A percentile compares a stretch with the other conserved stretches of the same genome.
Conservation (phyloP, 1,284 basidiomycete species). For the Moesziomyces antarcticus region DNA sequence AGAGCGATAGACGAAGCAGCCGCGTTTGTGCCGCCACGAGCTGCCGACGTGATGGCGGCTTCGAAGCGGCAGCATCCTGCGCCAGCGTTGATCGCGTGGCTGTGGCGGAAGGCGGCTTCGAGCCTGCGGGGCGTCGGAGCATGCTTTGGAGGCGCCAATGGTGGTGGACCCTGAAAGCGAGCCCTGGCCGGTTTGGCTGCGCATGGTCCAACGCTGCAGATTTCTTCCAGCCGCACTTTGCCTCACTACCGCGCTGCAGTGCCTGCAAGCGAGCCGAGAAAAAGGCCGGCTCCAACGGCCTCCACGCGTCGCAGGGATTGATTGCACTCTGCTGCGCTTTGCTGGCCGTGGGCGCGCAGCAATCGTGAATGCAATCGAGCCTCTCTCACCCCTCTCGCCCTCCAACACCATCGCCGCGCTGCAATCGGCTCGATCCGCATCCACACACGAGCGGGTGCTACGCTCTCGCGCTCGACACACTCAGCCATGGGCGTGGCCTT, state of each 20-base stretch:
- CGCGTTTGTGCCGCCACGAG: slow-evolving; percentile 6
- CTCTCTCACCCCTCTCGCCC: not conserved
- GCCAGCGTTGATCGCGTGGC: too few relatives aligned
- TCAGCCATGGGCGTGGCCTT: slow-evolving; percentile 63
- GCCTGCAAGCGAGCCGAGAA: too few relatives aligned
- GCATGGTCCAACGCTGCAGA: not conserved
- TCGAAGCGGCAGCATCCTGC: not conserved
- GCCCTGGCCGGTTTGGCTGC: too few relatives aligned
- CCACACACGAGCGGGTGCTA: not conserved
- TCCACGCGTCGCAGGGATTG: not conserved
- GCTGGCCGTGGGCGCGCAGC: too few relatives aligned
- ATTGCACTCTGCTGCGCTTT: too few relatives aligned
- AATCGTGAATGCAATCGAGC: too few relatives aligned
- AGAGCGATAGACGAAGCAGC: slow-evolving; percentile 23
- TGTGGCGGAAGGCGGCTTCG: not conserved
- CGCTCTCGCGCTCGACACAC: not conserved
- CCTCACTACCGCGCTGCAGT: too few relatives aligned
- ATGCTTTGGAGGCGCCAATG: not conserved
- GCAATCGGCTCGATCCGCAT: not conserved
- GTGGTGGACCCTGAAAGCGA: not conserved
- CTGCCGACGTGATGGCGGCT: not conserved
- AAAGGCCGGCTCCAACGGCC: too few relatives aligned
- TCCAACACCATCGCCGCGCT: not conserved
- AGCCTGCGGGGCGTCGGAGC: not conserved
- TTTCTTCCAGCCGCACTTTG: not conserved